Evolutionary conservation across 257 asterid species (phyloP).

Genomic region (Leonotis leonurus): DNA sequence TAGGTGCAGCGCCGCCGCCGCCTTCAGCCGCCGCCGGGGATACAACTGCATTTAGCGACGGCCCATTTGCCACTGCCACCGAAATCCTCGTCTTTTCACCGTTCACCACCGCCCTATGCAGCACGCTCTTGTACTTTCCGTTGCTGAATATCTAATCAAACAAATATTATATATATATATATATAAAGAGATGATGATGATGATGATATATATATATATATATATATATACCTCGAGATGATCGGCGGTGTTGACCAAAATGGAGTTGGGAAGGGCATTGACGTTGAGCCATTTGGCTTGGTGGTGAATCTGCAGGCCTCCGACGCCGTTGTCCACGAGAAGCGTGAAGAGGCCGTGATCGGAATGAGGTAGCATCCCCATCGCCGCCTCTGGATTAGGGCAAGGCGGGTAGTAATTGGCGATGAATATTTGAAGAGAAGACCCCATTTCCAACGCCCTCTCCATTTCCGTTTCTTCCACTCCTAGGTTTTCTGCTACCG

Average conservation of each 20-base stretch:
- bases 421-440: slow-evolving; percentile 29
- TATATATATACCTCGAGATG: slow-evolving; percentile 67
- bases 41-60: slow-evolving; percentile 48
- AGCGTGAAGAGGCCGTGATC: slow-evolving; percentile 78
- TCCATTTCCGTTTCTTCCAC: slow-evolving; percentile 38
- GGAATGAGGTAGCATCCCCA: slow-evolving; percentile 74
- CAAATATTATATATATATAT: background rate
- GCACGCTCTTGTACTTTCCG: slow-evolving; percentile 71
- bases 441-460: slow-evolving; percentile 32
- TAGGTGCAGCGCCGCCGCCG: slow-evolving; percentile 11
- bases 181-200: too few relatives aligned
- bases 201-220: too few relatives aligned
- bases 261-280: slow-evolving; percentile 42
- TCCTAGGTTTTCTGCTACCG: slow-evolving; percentile 48
- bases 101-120: slow-evolving; percentile 73
- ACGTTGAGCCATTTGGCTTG: slow-evolving; percentile 53
- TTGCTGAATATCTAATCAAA: slow-evolving; percentile 57
- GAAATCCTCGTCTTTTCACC: slow-evolving; percentile 55
- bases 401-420: slow-evolving; percentile 69
- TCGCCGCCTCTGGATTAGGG: slow-evolving; percentile 55
- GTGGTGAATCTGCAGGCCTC: slow-evolving; percentile 62
- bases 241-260: slow-evolving; percentile 60
- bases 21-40: slow-evolving; percentile 31
- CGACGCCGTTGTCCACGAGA: slow-evolving; percentile 49
- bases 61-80: slow-evolving; percentile 55